Evolutionary conservation across 2,329 filamentous ascomycete species (phyloP).

Genomic region (Fusarium sp.): DNA sequence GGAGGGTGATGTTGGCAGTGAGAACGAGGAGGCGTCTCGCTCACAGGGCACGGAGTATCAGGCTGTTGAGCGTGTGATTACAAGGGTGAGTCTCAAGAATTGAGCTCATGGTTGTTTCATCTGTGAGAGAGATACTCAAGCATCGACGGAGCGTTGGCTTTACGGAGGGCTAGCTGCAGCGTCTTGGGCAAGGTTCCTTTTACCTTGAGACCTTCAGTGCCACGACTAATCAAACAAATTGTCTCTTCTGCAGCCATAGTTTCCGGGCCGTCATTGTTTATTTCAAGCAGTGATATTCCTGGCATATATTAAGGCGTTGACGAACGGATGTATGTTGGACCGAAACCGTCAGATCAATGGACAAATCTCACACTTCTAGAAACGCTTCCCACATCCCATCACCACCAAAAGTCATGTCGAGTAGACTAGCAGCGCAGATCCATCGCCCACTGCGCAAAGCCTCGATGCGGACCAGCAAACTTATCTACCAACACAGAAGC

Average conservation of each 20-base stretch:
- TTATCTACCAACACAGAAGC: neutral
- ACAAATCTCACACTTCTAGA: neutral
- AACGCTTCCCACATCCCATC: neutral
- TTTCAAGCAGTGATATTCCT: accelerated
- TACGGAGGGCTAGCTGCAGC: neutral
- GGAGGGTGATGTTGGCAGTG: neutral
- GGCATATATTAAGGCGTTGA: accelerated
- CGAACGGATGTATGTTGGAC: neutral
- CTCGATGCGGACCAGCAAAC: neutral
- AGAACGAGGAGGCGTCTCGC: neutral
- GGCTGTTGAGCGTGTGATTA: neutral
- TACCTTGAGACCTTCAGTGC: accelerated
- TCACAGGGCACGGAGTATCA: neutral
- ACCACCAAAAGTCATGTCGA: neutral
- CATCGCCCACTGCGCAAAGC: neutral
- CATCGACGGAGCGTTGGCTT: neutral
- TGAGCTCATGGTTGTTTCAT: neutral
- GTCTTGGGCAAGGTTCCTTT: too few species aligned
- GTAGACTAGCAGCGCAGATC: neutral
- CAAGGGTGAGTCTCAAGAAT: neutral
- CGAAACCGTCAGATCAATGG: neutral
- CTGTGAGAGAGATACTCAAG: neutral
- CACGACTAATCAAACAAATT: neutral
- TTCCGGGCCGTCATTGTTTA: neutral
- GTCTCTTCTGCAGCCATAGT: neutral